Conservation (phyloP, 75 land plant genomes). For the Pinus albicaulis region DNA sequence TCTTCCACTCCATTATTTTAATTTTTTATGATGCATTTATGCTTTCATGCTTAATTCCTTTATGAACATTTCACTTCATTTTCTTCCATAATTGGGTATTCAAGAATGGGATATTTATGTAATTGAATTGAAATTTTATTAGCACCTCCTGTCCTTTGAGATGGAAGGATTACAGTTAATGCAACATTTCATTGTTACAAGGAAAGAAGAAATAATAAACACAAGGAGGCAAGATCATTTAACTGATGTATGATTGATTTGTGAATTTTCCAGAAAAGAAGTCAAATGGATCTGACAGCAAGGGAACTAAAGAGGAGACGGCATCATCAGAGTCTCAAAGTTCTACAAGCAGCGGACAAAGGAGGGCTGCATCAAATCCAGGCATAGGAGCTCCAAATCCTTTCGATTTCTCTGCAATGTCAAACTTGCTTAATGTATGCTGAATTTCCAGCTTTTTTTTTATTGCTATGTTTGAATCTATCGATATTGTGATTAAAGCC, state of each 20-base stretch:
- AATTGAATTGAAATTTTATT: neutral
- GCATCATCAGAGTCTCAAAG: neutral
- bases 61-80: no score
- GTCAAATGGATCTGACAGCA: neutral
- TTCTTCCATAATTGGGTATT: neutral
- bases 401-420: slow-evolving; percentile 39
- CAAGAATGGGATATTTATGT: neutral
- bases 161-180: no score
- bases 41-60: no score
- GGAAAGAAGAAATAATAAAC: no score
- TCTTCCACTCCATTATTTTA: no score
- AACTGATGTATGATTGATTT: neutral
- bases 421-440: slow-evolving; percentile 32
- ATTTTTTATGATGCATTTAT: no score
- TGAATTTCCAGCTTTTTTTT: neutral
- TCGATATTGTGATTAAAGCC: neutral
- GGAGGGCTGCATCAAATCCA: slow-evolving; percentile 4
- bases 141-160: no score
- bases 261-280: slow-evolving; percentile 5
- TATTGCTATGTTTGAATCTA: neutral
- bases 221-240: no score
- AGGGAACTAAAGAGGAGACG: slow-evolving; percentile 3
- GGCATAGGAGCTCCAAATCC: slow-evolving; percentile 18
- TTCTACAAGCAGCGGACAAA: neutral
- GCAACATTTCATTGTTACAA: no score